These are phyloP conservation scores for Glonium stellatum DNA, from an alignment of 495 filamentous ascomycete genomes.

Conservation along the genomic window DNA sequence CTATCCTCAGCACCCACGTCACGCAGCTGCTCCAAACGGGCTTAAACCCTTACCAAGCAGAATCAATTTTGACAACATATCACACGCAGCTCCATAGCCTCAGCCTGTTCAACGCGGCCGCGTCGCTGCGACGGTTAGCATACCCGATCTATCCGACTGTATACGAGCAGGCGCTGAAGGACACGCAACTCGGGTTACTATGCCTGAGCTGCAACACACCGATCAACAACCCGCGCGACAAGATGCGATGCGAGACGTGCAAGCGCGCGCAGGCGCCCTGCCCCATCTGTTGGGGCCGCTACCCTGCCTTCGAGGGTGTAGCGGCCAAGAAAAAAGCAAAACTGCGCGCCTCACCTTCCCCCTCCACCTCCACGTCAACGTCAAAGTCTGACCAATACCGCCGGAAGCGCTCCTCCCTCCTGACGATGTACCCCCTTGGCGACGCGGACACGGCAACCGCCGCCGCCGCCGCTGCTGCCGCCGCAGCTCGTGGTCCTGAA, in stretches of 20 bases:
- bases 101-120: constrained; percentile 29
- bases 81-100: constrained; percentile 35
- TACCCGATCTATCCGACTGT: constrained; percentile 36
- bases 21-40: constrained; percentile 24
- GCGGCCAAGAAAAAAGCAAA: constrained; percentile 19
- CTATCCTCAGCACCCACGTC: constrained; percentile 25
- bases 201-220: constrained; percentile 34
- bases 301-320: constrained; percentile 30
- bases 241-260: constrained; percentile 32
- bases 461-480: background rate
- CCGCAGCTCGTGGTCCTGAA: too few species aligned
- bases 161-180: constrained; percentile 34
- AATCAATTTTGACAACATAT: constrained; percentile 37
- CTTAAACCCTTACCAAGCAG: constrained; percentile 35
- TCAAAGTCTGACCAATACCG: constrained; percentile 5
- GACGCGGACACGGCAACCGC: too few species aligned
- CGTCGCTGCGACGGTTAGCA: constrained; percentile 30
- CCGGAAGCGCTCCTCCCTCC: constrained; percentile 17
- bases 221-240: constrained; percentile 29
- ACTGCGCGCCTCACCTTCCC: constrained; percentile 2
- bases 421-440: too few species aligned
- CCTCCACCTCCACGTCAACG: background rate
- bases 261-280: constrained; percentile 29
- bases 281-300: constrained; percentile 32
- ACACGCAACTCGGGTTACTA: constrained; percentile 29